These are phyloP conservation scores for Hevea brasiliensis DNA, from an alignment of 345 rosid species.

Conservation along the genomic window DNA sequence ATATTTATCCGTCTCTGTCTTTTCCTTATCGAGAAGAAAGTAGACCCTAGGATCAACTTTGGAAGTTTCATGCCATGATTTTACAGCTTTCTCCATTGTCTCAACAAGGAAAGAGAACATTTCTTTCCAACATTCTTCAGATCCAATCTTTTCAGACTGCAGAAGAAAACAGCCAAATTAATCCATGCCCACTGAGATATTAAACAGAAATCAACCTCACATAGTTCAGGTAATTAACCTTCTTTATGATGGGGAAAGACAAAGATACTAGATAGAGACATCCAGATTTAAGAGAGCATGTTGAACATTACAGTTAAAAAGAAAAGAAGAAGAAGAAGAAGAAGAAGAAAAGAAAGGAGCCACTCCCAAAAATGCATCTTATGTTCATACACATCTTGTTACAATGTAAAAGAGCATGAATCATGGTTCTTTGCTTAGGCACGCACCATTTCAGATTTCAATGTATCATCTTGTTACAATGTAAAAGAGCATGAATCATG, in stretches of 20 bases:
- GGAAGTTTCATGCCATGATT: slow-evolving; percentile 78
- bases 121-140: slow-evolving; percentile 59
- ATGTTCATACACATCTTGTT: neutral
- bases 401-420: neutral
- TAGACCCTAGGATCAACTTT: slow-evolving; percentile 76
- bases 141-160: slow-evolving; percentile 66
- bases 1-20: slow-evolving; percentile 69
- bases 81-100: slow-evolving; percentile 80
- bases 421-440: no score
- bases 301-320: neutral
- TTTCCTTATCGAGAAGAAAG: slow-evolving; percentile 80
- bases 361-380: neutral
- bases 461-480: no score
- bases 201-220: neutral
- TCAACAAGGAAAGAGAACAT: slow-evolving; percentile 65
- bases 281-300: neutral
- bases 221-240: slow-evolving; percentile 2
- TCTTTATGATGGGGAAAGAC: neutral
- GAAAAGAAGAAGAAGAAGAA: no score
- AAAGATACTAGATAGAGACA: neutral
- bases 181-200: neutral
- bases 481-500: no score
- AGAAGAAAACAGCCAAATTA: slow-evolving; percentile 22
- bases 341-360: neutral
- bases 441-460: no score